These are phyloP conservation scores for Phascolomyces articulosus DNA, from an alignment of 371 early-diverging fungal genomes.

Conservation along the genomic window DNA sequence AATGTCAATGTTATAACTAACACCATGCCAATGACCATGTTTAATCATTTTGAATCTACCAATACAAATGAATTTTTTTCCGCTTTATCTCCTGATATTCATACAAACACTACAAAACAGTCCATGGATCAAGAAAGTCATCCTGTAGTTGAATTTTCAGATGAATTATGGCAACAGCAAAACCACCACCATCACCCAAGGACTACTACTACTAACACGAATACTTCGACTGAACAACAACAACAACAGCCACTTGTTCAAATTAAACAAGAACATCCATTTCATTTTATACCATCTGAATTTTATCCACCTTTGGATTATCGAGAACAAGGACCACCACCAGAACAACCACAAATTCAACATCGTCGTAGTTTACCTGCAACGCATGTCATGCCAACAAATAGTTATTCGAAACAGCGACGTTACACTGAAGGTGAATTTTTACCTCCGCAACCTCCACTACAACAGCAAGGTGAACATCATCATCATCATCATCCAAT, in stretches of 20 bases:
- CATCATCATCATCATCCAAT: too few relatives aligned
- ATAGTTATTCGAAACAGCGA: not conserved
- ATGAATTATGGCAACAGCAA: too few relatives aligned
- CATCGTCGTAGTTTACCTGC: slow-evolving; percentile 10
- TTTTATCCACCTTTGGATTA: not conserved
- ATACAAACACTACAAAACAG: not conserved
- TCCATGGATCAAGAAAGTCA: not conserved
- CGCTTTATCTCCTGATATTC: not conserved
- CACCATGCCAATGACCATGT: not conserved
- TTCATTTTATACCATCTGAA: not conserved
- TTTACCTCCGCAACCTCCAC: not conserved
- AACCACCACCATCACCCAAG: too few relatives aligned
- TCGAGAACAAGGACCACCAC: not conserved
- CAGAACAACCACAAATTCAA: not conserved
- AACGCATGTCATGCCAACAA: not conserved
- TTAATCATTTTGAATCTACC: not conserved
- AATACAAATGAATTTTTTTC: not conserved
- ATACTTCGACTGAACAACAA: too few relatives aligned
- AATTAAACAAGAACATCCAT: not conserved
- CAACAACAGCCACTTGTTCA: not conserved
- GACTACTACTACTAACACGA: too few relatives aligned
- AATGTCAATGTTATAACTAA: not conserved
- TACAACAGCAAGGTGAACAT: slow-evolving; percentile 11
- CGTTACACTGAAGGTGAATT: slow-evolving; percentile 1
- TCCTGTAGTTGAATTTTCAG: not conserved